These are phyloP conservation scores for Tetrahymena thermophila DNA, from an alignment of 73 alveolate genomes.

Conservation along the genomic window DNA sequence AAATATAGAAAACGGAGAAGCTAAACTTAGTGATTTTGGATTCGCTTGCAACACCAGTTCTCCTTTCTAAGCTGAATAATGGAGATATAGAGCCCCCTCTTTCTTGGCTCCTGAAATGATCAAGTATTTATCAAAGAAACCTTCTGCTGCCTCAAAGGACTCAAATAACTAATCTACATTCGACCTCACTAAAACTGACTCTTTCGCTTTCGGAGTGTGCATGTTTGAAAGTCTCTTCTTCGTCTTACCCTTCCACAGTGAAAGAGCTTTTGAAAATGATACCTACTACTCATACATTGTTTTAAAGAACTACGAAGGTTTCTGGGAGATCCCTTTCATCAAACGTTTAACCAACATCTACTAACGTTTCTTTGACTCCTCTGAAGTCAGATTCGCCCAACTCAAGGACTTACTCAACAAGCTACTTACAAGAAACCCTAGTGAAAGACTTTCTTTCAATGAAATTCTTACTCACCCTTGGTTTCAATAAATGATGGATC, in stretches of 20 bases:
- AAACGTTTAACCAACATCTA: neutral
- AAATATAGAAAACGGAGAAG: neutral
- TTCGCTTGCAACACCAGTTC: neutral
- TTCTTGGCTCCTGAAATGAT: neutral
- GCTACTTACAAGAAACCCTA: neutral
- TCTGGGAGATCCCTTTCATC: neutral
- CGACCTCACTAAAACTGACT: neutral
- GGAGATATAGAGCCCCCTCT: neutral
- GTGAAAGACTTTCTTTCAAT: neutral
- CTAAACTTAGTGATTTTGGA: neutral
- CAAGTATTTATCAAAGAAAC: neutral
- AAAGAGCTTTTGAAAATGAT: constrained; percentile 1
- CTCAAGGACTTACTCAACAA: neutral
- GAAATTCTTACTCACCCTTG: neutral
- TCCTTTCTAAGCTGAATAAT: neutral
- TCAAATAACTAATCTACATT: neutral
- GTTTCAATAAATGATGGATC: neutral
- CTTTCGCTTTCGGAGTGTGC: neutral
- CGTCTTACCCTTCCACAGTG: neutral
- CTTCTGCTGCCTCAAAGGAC: neutral
- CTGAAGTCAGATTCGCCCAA: neutral
- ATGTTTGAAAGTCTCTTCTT: neutral
- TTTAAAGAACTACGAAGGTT: neutral
- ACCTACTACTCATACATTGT: neutral
- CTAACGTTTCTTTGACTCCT: neutral